phyloP scores from a whole-genome alignment of 768 basidiomycete genomes.

The Leucosporidium scottii region DNA sequence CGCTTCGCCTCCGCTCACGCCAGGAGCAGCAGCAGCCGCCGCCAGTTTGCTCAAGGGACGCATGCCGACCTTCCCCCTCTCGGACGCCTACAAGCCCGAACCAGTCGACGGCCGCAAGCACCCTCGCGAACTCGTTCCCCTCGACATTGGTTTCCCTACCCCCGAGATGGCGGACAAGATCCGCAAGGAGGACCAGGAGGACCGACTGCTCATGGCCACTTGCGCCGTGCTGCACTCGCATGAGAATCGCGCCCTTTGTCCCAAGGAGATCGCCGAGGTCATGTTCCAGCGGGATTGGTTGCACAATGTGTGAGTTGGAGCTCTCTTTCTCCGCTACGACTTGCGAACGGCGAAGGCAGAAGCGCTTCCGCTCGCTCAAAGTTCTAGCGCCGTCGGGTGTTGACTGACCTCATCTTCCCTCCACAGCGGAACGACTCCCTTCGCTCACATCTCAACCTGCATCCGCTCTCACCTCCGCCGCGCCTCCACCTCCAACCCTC shows the following conservation, averaged over 20 bases:
- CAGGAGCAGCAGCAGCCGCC: not conserved
- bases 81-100: constrained; percentile 29
- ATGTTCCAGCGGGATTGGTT: constrained; percentile 34
- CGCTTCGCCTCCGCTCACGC: not conserved
- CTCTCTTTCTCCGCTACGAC: not conserved
- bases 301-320: constrained; percentile 31
- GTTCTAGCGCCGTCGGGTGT: not conserved
- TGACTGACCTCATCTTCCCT: not conserved
- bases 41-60: constrained; percentile 6
- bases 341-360: not conserved
- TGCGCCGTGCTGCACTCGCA: constrained; percentile 27
- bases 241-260: constrained; percentile 36
- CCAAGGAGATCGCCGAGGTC: constrained; percentile 37
- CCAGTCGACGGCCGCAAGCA: constrained; percentile 16
- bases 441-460: constrained; percentile 36
- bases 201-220: constrained; percentile 31
- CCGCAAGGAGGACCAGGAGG: constrained; percentile 28
- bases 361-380: not conserved
- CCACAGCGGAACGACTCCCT: constrained; percentile 35
- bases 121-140: constrained; percentile 25
- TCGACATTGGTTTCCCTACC: constrained; percentile 28
- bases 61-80: constrained; percentile 30
- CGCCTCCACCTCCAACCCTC: constrained; percentile 12
- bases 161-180: constrained; percentile 17
- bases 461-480: constrained; percentile 36